phyloP scores from a whole-genome alignment of 2,329 filamentous ascomycete genomes.

The Metarhizium anisopliae region DNA sequence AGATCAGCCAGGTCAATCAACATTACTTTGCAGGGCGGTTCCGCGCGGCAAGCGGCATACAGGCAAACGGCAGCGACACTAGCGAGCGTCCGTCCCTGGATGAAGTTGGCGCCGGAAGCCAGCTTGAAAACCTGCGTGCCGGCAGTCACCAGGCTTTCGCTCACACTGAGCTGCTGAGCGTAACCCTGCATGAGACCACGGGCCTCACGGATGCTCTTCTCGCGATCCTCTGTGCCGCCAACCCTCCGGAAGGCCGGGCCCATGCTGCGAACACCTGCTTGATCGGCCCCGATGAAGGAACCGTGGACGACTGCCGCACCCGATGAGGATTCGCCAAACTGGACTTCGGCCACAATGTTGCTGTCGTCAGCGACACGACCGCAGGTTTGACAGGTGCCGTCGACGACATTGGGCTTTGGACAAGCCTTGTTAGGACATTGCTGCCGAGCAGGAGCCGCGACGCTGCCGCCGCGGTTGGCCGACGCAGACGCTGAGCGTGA shows the following conservation, averaged over 20 bases:
- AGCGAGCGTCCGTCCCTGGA: constrained; percentile 75
- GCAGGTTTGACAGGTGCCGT: constrained; percentile 71
- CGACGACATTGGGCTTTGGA: constrained; percentile 50
- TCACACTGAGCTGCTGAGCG: constrained; percentile 49
- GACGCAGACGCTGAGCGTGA: constrained; percentile 17
- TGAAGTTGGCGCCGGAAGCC: constrained; percentile 65
- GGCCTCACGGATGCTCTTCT: constrained; percentile 51
- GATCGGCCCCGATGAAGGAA: constrained; percentile 76
- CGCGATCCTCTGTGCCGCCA: constrained; percentile 49
- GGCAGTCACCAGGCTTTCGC: constrained; percentile 53
- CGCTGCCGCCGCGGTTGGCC: constrained; percentile 18
- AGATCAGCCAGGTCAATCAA: constrained; percentile 92
- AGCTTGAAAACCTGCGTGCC: constrained; percentile 70
- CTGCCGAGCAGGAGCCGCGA: constrained; percentile 26
- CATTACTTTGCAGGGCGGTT: constrained; percentile 76
- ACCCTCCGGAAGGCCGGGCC: constrained; percentile 53
- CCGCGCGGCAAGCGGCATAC: constrained; percentile 77
- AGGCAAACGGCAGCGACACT: constrained; percentile 86
- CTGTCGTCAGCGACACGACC: constrained; percentile 76
- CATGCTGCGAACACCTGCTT: constrained; percentile 65
- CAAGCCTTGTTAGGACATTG: constrained; percentile 53
- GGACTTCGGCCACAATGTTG: constrained; percentile 86
- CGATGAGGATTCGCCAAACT: constrained; percentile 78
- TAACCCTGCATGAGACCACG: constrained; percentile 53
- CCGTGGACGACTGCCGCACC: constrained; percentile 89